phyloP scores from a whole-genome alignment of 129 eudicot genomes.

The Oenanthe sinensis region DNA sequence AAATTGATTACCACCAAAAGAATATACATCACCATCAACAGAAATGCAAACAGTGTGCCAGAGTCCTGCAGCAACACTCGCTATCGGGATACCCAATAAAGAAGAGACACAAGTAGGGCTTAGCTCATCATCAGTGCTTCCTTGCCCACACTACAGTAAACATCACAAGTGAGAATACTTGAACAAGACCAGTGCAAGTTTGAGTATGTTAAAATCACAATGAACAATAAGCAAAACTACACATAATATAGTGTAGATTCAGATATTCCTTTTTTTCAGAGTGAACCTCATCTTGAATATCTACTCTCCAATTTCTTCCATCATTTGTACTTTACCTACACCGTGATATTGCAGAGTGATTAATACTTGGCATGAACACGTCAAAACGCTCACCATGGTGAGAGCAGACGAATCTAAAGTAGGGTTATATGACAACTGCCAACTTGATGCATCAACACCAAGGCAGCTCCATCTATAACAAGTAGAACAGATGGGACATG shows the following conservation, averaged over 20 bases:
- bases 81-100: conserved; percentile 69
- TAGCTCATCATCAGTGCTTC: conserved; percentile 89
- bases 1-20: conserved; percentile 95
- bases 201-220: neutral
- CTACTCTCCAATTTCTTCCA: conserved; percentile 45
- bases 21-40: conserved; percentile 79
- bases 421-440: neutral
- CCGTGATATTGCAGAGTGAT: conserved; percentile 25
- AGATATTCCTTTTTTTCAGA: conserved; percentile 34
- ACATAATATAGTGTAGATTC: conserved; percentile 15
- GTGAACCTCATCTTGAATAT: conserved; percentile 49
- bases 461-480: conserved; percentile 2
- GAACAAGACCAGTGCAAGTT: neutral
- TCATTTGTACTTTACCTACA: conserved; percentile 62
- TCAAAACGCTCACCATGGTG: neutral
- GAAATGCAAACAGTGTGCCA: conserved; percentile 95
- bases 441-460: conserved; percentile 1
- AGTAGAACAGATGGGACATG: conserved; percentile 3
- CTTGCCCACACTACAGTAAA: conserved; percentile 88
- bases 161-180: conserved; percentile 10
- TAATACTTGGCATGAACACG: conserved; percentile 14
- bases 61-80: conserved; percentile 78
- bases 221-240: conserved; percentile 2
- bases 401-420: neutral
- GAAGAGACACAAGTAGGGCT: conserved; percentile 89